Evolutionary conservation across 257 asterid species (phyloP).

Genomic region (Gentiana straminea): DNA sequence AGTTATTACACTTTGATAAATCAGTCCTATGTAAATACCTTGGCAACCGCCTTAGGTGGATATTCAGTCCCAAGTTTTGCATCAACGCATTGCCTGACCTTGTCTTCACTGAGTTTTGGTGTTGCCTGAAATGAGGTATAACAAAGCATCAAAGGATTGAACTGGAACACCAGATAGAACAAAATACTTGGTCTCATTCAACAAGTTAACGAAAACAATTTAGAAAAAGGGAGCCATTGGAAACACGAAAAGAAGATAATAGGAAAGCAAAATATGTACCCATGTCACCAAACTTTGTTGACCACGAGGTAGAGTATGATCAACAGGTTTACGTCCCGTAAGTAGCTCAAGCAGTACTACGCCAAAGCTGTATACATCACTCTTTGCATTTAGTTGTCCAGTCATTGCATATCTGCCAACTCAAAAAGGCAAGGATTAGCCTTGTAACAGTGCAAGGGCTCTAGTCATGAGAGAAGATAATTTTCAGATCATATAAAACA

Average conservation of each 20-base stretch:
- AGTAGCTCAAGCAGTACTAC: constrained; percentile 83
- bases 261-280: constrained; percentile 23
- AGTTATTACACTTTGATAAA: too few relatives aligned
- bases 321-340: constrained; percentile 85
- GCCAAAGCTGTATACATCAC: constrained; percentile 85
- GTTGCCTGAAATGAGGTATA: constrained; percentile 37
- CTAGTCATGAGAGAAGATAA: background rate
- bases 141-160: background rate
- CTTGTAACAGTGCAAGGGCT: background rate
- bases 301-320: constrained; percentile 84
- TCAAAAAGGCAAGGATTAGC: constrained; percentile 10
- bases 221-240: background rate
- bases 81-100: constrained; percentile 69
- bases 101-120: constrained; percentile 75
- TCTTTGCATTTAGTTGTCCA: constrained; percentile 77
- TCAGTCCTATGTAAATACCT: constrained; percentile 25
- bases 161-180: background rate
- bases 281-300: constrained; percentile 84
- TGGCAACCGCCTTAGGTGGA: constrained; percentile 82
- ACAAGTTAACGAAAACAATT: too few relatives aligned
- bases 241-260: background rate
- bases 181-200: too few relatives aligned
- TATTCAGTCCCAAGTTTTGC: constrained; percentile 48
- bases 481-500: background rate
- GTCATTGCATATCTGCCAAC: constrained; percentile 77